Evolutionary conservation across 140 eudicot genomes (phyloP), one percentile per base, ranked within the genome.

Genomic region (Bidens hawaiensis): DNA sequence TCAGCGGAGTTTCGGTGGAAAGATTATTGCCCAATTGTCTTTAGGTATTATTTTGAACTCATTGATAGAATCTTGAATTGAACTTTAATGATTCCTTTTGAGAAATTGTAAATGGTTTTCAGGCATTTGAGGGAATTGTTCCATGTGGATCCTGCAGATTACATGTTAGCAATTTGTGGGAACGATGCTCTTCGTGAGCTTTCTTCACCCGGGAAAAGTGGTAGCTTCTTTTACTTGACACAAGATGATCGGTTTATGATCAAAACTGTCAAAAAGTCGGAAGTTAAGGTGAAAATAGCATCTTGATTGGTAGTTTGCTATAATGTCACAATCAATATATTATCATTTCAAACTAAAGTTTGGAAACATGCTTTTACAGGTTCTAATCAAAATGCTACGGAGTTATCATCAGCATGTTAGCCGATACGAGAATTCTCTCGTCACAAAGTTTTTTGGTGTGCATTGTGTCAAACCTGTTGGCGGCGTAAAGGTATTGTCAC

Each of bases 391-490:
- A 79, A 91, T 91, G 98, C 89, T 93, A 70, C 94, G 89, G 27
- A 88, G 88, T 65, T 93, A 93, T 77, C 75, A 80, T 70, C 67
- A 93, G 52, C 96, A 93, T 43, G 83, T 93, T 52, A 57, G 84
- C 51, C 77, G 84, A 19, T 93, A 85, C 24, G 91, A 88, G 67
- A 85, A 88, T 69, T 77, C 99, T 34, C 91, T 93, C 0, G 89
- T 88, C 49, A 93, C 99, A 23, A 93, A 88, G 73, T 93, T 93
- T 68, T 93, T 78, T 23, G 99, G 99, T 10, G 93, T 93, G 10
- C 99, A 93, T 55, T 93, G 99, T 51, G 96, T 93, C 68, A 93
- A 93, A 76, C 99, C 99, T 10, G 87, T 91, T 15, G 99, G 99
- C 30, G 96, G 97, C 7, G 75, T 84, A 22, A 90, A 90, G 96